Evolutionary conservation across 202 grass and related monocot species (phyloP), one percentile per base, ranked within the genome.

Genomic region (Bolboschoenoplectus hybrid): DNA sequence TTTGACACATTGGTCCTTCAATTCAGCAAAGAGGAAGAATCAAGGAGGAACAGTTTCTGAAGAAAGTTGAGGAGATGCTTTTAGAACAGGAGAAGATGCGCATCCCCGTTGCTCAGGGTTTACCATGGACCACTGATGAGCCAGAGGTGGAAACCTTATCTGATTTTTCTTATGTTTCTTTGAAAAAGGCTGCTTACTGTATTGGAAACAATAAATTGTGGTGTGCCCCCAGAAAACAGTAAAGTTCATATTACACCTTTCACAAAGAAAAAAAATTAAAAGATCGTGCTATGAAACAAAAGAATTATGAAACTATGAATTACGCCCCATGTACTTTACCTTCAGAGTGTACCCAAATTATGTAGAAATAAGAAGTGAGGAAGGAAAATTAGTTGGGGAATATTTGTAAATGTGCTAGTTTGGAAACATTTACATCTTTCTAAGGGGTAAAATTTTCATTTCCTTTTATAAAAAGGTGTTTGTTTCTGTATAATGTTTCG

Each of bases 111-210:
- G 97, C 97, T 0, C 97, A 97, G 89, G 97, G 97, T 61, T 84
- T 99, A 77, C 92, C 97, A 0, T 99, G 93, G 93, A 99, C 97
- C 67, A 99, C 91, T 5, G 93, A 97, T 34, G 97, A 99, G 56
- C 93, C 93, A 6, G 92, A 99, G 91, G 97, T 99, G 66, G 34
- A 57, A 67, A 43, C 3, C 43, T 78, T 66, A 67, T 87, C 17
- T 46, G 71, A 86, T n/a, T 50, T 83, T 67, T 14, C 5, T 57
- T 74, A 75, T 73, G 12, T 19, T 9, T 75, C 3, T 45, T 85
- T 38, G 67, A 82, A 50, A 78, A 58, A 74, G 13, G 16, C 44
- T 73, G 5, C 74, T 4, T 63, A 32, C 72, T 67, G 6, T 47
- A 65, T 26, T 65, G 61, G 78, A 50, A 64, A 82, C 39, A 81